Evolutionary conservation across 2,329 filamentous ascomycete genomes (phyloP), one percentile per base, ranked within the genome.

Genomic region (Alternaria angustiovoidea): DNA sequence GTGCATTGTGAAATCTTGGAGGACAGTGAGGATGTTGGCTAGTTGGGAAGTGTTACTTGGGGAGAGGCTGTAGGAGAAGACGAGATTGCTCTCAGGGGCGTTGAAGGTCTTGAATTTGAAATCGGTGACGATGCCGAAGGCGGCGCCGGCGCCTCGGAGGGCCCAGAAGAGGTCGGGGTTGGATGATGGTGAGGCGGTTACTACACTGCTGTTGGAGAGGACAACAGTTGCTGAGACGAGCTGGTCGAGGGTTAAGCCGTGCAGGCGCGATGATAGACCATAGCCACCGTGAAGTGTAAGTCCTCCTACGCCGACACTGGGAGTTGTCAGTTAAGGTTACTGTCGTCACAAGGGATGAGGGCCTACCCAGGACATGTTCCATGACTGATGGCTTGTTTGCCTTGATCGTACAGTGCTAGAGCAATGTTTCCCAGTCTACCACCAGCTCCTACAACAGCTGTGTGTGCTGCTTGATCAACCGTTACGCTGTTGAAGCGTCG

Each of bases 361-460:
- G 70, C 79, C 74, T 66, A 84, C 82, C 80, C 82, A 6, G 83
- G 82, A 55, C 83, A 85, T 6, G 82, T 83, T 5, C 84, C 83
- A 51, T 85, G 83, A 26, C 79, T 75, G 20, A 85, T 77, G 0
- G 80, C 83, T 41, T 72, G 68, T 55, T 74, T 75, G 32, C 70
- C 71, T 56, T 76, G 69, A 9, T 60, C 64, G 57, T 75, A 75
- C 18, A 77, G 51, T 26, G 64, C 62, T 5, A 63, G 64, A 22
- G 72, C 70, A 26, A 75, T 63, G 48, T 75, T 70, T 72, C 80
- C 61, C 59, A 86, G 72, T 4, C 83, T 71, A 2, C 83, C 79
- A 4, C 84, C 85, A 5, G 80, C 79, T 58, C 84, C 78, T 34
- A 84, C 74, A 2, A 75, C 75, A 4, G 82, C 82, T 28, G 80